Percentiles rank a stretch among this genome's conserved stretches.
These are phyloP conservation scores for Aureobasidium uvarum DNA, from an alignment of 2,329 filamentous ascomycete genomes.

Conservation along the genomic window DNA sequence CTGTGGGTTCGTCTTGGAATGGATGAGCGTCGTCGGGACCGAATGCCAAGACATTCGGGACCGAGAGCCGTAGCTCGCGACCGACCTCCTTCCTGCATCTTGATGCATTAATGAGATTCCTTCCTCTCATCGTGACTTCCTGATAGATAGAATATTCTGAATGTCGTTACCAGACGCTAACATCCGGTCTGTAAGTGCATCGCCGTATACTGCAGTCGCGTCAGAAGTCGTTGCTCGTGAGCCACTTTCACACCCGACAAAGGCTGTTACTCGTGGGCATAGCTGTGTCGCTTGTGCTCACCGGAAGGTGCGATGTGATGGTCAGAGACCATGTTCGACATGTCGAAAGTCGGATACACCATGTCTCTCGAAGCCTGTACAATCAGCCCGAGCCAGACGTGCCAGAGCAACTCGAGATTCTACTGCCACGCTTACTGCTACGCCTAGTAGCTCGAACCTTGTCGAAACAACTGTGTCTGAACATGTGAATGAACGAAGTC, in stretches of 20 bases:
- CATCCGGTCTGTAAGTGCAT: neutral
- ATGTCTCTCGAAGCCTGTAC: conserved; percentile 45
- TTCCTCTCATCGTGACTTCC: neutral
- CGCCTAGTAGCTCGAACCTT: neutral
- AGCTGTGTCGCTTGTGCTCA: conserved; percentile 37
- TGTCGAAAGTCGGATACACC: conserved; percentile 39
- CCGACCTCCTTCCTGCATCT: neutral
- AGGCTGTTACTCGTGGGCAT: conserved; percentile 24
- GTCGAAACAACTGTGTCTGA: neutral
- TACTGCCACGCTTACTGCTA: neutral
- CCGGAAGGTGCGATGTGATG: conserved; percentile 46
- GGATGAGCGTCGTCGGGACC: neutral
- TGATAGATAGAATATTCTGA: neutral
- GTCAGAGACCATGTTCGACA: conserved; percentile 38
- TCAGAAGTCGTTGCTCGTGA: neutral
- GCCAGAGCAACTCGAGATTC: conserved; percentile 30
- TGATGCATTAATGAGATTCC: neutral
- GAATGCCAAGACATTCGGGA: neutral
- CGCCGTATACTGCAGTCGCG: neutral
- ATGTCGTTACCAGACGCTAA: neutral
- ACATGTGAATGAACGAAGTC: conserved; percentile 34
- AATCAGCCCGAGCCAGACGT: conserved; percentile 44
- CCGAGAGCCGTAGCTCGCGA: neutral
- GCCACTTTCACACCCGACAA: neutral
- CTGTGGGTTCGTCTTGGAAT: too few species aligned